Evolutionary conservation across 805 yeast genomes (phyloP), one percentile per base, ranked within the genome.

Genomic region (Pichia nakasei): DNA sequence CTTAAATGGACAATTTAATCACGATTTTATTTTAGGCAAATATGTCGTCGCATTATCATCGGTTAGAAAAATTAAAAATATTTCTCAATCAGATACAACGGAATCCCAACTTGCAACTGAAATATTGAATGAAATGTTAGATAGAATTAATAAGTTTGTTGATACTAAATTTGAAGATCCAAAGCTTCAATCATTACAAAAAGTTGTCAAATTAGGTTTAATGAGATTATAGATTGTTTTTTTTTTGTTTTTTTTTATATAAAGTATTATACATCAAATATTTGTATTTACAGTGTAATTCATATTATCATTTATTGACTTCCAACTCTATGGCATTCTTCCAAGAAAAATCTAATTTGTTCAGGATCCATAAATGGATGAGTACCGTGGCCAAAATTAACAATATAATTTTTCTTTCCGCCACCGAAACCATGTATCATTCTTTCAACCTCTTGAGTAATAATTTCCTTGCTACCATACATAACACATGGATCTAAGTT

Each of bases 361-460:
- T 85, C 95, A 11, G 97, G 96, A 51, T 86, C 83, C 95, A 93
- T 88, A 66, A 85, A 87, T 20, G 98, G 98, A 61, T 88, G 97
- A 20, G 98, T 93, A 17, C 98, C 98, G 56, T 93, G 98, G 38
- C 98, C 98, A 58, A 93, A 85, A 69, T 93, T 93, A 54, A 91
- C 82, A 52, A 93, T 91, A 67, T 93, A 93, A 57, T 82, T 75
- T 58, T 85, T 78, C 64, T 87, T 87, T 20, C 96, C 96, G 37
- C 95, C 95, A n/a, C 93, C 93, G 60, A 93, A 93, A 7, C 89
- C 95, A 47, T 70, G 61, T 48, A 93, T 82, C 98, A 93, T 93
- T 51, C 72, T 73, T 65, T 85, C 85, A 17, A 85, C 95, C 66
- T 88, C 88, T 49, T 70, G 63, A 19, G 91, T 69, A 53, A 93